A percentile compares a stretch with the other conserved stretches of the same genome.
phyloP scores from a whole-genome alignment of 805 yeast genomes.

The Kuraishia ogatae region DNA sequence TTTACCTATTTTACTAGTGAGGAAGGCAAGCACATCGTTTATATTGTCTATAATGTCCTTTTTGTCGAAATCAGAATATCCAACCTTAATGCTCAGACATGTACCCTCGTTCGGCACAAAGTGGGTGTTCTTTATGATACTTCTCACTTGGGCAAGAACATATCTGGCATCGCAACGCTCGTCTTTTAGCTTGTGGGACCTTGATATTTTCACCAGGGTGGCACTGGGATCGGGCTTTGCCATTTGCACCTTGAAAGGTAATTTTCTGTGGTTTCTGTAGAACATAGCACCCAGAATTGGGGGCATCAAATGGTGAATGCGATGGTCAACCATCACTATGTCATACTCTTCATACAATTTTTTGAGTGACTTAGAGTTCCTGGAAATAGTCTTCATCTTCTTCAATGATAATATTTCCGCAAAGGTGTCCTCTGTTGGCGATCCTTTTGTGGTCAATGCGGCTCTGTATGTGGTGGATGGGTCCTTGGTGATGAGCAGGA shows the following conservation, averaged over 20 bases:
- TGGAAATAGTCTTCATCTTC: constrained; percentile 38
- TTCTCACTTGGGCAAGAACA: constrained; percentile 54
- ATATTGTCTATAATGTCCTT: constrained; percentile 42
- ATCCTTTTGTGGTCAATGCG: constrained; percentile 35
- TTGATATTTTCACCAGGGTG: constrained; percentile 16
- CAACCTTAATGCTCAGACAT: constrained; percentile 52
- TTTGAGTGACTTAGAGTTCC: constrained; percentile 34
- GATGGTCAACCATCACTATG: constrained; percentile 57
- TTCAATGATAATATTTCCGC: constrained; percentile 52
- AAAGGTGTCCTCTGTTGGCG: constrained; percentile 54
- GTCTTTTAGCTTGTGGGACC: constrained; percentile 36
- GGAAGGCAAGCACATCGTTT: constrained; percentile 37
- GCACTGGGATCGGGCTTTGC: constrained; percentile 30
- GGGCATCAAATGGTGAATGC: constrained; percentile 56
- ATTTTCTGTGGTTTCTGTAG: constrained; percentile 53
- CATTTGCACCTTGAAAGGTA: constrained; percentile 65
- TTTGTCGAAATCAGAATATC: constrained; percentile 37
- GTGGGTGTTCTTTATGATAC: constrained; percentile 54
- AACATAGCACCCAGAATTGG: constrained; percentile 49
- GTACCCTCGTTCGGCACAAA: constrained; percentile 55
- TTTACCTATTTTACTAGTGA: constrained; percentile 31
- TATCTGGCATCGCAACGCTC: constrained; percentile 59
- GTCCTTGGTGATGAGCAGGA: constrained; percentile 65
- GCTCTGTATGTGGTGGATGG: constrained; percentile 52
- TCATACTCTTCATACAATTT: constrained; percentile 55